Conservation (phyloP, 805 yeast genomes). For the Metschnikowia lochheadii region DNA sequence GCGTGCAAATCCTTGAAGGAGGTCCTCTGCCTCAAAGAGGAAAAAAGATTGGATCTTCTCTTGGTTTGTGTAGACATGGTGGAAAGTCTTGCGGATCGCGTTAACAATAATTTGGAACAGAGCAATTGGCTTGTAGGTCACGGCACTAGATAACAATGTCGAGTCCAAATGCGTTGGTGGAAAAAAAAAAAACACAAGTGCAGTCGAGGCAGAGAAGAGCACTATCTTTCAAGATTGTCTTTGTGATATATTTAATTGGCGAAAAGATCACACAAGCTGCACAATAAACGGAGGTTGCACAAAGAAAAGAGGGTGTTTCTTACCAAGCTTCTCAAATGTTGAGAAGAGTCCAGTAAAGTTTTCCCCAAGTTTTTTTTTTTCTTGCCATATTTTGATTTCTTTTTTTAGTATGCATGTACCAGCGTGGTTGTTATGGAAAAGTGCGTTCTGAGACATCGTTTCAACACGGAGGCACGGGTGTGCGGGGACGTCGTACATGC, state of each 20-base stretch:
- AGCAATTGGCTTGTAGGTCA: not conserved
- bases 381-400: not conserved
- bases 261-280: no score
- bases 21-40: conserved; percentile 9
- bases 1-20: conserved; percentile 10
- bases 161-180: not conserved
- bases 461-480: not conserved
- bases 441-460: not conserved
- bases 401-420: not conserved
- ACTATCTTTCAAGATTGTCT: not conserved
- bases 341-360: not conserved
- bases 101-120: not conserved
- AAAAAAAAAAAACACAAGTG: not conserved
- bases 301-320: not conserved
- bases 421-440: not conserved
- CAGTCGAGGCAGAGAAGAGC: not conserved
- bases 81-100: not conserved
- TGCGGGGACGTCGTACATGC: not conserved
- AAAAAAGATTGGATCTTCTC: conserved; percentile 11
- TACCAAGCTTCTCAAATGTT: not conserved
- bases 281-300: not conserved
- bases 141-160: not conserved
- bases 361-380: not conserved
- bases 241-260: not conserved
- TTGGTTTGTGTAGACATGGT: not conserved